Evolutionary conservation across 2,329 filamentous ascomycete genomes (phyloP).

Genomic region (Trichoderma atroviride): DNA sequence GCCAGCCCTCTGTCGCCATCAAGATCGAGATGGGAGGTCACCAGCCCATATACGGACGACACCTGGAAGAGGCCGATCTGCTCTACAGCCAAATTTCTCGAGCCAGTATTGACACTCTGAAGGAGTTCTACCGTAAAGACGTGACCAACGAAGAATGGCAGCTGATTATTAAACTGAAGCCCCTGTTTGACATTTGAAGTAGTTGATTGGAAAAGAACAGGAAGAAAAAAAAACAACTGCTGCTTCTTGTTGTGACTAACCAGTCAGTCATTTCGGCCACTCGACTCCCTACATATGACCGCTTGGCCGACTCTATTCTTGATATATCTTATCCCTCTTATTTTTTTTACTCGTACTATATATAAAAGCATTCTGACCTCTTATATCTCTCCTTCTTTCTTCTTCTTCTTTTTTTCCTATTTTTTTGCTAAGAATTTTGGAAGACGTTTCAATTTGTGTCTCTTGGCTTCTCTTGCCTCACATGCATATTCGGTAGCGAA

Average conservation of each 20-base stretch:
- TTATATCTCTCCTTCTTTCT: neutral
- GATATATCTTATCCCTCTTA: neutral
- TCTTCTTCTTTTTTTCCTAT: neutral
- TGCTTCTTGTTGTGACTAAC: neutral
- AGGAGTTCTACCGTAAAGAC: slow-evolving; percentile 90
- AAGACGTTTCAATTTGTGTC: neutral
- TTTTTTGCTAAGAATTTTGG: neutral
- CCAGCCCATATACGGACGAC: slow-evolving; percentile 92
- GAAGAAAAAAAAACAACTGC: too few relatives aligned
- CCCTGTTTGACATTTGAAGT: slow-evolving; percentile 78
- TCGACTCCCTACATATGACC: neutral
- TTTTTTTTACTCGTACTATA: neutral
- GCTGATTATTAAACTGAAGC: slow-evolving; percentile 93
- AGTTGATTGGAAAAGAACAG: neutral
- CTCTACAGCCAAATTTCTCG: slow-evolving; percentile 89
- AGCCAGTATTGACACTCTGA: slow-evolving; percentile 88
- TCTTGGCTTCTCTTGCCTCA: neutral
- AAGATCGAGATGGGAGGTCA: slow-evolving; percentile 94
- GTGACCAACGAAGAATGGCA: slow-evolving; percentile 92
- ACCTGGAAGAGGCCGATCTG: slow-evolving; percentile 86
- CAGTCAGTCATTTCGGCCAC: neutral
- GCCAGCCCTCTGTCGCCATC: slow-evolving; percentile 93
- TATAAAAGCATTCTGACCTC: slow-evolving; percentile 9
- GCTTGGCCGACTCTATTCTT: neutral
- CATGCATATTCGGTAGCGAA: neutral